Evolutionary conservation across 768 basidiomycete species (phyloP), one percentile per base, ranked within the genome.

Genomic region (Russula emetica): DNA sequence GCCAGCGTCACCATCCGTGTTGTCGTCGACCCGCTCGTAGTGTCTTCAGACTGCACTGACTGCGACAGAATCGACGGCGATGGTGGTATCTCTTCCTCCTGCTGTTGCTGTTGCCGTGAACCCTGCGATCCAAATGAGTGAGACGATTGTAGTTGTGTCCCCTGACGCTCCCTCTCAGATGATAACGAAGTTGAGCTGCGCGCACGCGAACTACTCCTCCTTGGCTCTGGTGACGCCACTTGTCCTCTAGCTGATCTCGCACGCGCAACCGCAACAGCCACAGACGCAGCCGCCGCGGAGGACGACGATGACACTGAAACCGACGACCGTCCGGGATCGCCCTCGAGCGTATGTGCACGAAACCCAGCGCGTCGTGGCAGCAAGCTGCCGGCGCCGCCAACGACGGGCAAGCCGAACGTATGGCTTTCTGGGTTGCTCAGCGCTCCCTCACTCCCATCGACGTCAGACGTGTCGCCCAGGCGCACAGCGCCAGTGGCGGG

Each of bases 401-500:
- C 57, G 9, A 85, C 74, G 0, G 79, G 79, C 45, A 84, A 80
- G 13, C 90, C 90, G 73, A 91, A 91, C 11, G 89, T 91, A 71
- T 89, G 80, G 71, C 88, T 88, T 70, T 89, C 87, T 0, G 79
- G 78, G 53, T 80, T 82, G 68, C 79, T 81, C 58, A 75, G 73
- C 22, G 76, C 70, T 50, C 79, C 81, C 42, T 80, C 78, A 13
- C 78, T 67, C 52, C 71, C 71, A 54, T 83, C 83, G 61, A 80
- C 34, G 80, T 78, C 45, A 83, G 78, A 63, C 22, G 57, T 36
- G 2, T 58, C 56, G 10, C 51, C 56, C 7, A 63, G 36, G 13
- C 56, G 51, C 22, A 63, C 20, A 1, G 62, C 56, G 32, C 62
- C 56, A 1, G 42, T 11, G 5, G 30, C 40, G 1, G n/a, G 55